phyloP scores from a whole-genome alignment of 1,284 basidiomycete species.

The Coriolopsis trogii region DNA sequence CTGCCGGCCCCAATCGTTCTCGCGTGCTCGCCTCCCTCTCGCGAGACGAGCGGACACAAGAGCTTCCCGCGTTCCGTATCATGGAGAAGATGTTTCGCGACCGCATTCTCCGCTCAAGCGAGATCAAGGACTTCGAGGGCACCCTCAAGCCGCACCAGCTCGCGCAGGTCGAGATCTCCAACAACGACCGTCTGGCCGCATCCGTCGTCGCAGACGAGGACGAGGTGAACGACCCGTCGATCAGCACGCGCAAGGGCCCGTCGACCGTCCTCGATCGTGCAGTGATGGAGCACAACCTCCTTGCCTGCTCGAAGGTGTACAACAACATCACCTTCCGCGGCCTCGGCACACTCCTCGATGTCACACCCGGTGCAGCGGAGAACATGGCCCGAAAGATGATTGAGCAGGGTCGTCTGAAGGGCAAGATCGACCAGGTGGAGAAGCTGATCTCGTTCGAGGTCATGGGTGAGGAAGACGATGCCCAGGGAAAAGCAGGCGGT shows the following conservation, averaged over 20 bases:
- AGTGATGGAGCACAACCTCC: slow-evolving; percentile 97
- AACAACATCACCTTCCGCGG: slow-evolving; percentile 94
- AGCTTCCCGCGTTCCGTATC: slow-evolving; percentile 85
- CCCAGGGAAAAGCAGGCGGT: slow-evolving; percentile 90
- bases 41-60: slow-evolving; percentile 87
- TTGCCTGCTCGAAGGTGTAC: slow-evolving; percentile 93
- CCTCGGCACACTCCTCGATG: slow-evolving; percentile 81
- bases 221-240: slow-evolving; percentile 45
- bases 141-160: slow-evolving; percentile 92
- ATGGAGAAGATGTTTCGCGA: slow-evolving; percentile 98
- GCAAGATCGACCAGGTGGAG: slow-evolving; percentile 93
- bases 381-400: slow-evolving; percentile 97
- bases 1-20: slow-evolving; percentile 94
- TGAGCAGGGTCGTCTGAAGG: slow-evolving; percentile 89
- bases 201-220: slow-evolving; percentile 57
- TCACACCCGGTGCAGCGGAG: slow-evolving; percentile 88
- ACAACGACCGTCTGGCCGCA: slow-evolving; percentile 76
- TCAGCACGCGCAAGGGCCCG: slow-evolving; percentile 81
- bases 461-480: slow-evolving; percentile 81
- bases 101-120: slow-evolving; percentile 88
- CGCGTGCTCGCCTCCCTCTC: slow-evolving; percentile 91
- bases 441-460: slow-evolving; percentile 91
- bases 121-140: slow-evolving; percentile 89
- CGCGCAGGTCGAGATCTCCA: slow-evolving; percentile 83
- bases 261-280: slow-evolving; percentile 97